Conservation (phyloP, 2,329 filamentous ascomycete genomes). For the Phymatotrichopsis omnivora region DNA sequence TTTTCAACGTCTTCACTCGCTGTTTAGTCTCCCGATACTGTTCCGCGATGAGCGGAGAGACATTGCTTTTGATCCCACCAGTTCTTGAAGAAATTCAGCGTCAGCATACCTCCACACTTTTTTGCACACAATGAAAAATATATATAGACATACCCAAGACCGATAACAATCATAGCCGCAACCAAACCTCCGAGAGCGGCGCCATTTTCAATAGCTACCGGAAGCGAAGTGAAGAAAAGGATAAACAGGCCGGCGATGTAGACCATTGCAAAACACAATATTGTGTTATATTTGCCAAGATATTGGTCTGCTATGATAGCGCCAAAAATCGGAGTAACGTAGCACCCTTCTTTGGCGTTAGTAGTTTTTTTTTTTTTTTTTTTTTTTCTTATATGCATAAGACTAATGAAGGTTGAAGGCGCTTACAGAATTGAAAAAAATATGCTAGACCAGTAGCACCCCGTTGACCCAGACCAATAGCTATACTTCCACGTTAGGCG, state of each 20-base stretch:
- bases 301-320: conserved; percentile 50
- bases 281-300: conserved; percentile 53
- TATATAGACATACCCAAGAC: too few relatives aligned
- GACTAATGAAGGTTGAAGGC: conserved; percentile 24
- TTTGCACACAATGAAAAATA: too few relatives aligned
- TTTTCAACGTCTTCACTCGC: conserved; percentile 29
- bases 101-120: too few relatives aligned
- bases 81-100: too few relatives aligned
- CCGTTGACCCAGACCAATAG: conserved; percentile 49
- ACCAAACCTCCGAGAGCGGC: conserved; percentile 45
- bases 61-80: conserved; percentile 40
- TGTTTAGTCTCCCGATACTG: conserved; percentile 31
- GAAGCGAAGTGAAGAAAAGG: conserved; percentile 44
- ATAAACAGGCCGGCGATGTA: conserved; percentile 46
- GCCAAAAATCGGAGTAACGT: conserved; percentile 41
- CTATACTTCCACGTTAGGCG: conserved; percentile 44
- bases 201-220: conserved; percentile 34
- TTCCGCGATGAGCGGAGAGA: conserved; percentile 34
- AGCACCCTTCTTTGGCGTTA: conserved; percentile 26
- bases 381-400: too few relatives aligned
- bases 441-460: conserved; percentile 44
- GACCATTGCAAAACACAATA: conserved; percentile 41
- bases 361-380: conserved; percentile 18
- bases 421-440: conserved; percentile 51
- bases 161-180: conserved; percentile 41